Evolutionary conservation across 164 flowering plant genomes (phyloP).

Genomic region (Buxus sempervirens): DNA sequence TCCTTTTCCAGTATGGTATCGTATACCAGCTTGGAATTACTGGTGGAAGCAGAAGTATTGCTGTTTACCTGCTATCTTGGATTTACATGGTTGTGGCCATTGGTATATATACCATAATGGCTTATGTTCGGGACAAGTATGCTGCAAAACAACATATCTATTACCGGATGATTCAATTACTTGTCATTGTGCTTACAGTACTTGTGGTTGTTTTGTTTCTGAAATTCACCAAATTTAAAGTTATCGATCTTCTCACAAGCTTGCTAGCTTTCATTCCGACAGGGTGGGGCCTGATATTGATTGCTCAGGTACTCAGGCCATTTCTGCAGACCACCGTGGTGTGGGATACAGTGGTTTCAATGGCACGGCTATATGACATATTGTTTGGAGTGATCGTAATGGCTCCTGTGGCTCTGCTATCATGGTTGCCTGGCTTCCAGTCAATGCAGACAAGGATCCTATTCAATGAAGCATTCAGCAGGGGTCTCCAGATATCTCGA

Average conservation of each 20-base stretch:
- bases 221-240: constrained; percentile 45
- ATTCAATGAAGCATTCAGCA: constrained; percentile 90
- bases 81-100: constrained; percentile 54
- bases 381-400: constrained; percentile 69
- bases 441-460: constrained; percentile 91
- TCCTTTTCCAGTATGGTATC: constrained; percentile 92
- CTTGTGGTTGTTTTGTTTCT: constrained; percentile 55
- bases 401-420: constrained; percentile 86
- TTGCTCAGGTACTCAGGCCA: constrained; percentile 78
- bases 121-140: constrained; percentile 69
- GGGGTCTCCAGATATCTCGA: constrained; percentile 90
- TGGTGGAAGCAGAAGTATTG: constrained; percentile 46
- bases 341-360: constrained; percentile 80
- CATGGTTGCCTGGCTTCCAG: constrained; percentile 96
- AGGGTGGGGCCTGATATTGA: constrained; percentile 85
- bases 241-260: constrained; percentile 60
- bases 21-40: constrained; percentile 73
- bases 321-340: constrained; percentile 65
- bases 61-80: constrained; percentile 86
- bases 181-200: constrained; percentile 40
- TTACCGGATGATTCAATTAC: constrained; percentile 68
- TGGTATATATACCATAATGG: constrained; percentile 46
- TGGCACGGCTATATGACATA: constrained; percentile 84
- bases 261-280: constrained; percentile 85
- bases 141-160: constrained; percentile 72